These are phyloP conservation scores for Aureobasidium uvarum DNA, from an alignment of 2,329 filamentous ascomycete genomes.

Conservation along the genomic window DNA sequence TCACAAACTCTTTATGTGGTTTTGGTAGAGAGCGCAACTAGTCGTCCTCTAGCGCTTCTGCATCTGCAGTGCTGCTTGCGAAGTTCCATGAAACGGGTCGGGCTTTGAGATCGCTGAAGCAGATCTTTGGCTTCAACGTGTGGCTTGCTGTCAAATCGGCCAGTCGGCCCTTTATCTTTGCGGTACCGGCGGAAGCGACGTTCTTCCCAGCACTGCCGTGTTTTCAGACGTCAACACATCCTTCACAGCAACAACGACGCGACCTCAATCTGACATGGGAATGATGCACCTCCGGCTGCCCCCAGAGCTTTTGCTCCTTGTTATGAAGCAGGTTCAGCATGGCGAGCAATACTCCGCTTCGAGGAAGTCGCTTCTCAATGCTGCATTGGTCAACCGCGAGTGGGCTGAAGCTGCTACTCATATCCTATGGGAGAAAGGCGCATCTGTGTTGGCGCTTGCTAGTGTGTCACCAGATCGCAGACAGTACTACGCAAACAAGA, in stretches of 20 bases:
- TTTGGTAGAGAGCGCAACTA: not conserved
- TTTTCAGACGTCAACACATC: not conserved
- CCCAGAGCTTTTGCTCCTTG: not conserved
- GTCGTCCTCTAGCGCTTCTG: not conserved
- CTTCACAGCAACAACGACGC: not conserved
- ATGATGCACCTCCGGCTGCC: not conserved
- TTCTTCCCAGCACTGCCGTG: slow-evolving; percentile 4
- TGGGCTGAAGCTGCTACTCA: slow-evolving; percentile 2
- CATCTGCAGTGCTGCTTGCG: not conserved
- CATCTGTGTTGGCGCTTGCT: not conserved
- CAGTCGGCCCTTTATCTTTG: slow-evolving; percentile 2
- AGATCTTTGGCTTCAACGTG: slow-evolving; percentile 14
- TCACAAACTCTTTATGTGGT: no score
- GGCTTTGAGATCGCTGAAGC: slow-evolving; percentile 4
- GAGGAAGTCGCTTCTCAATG: not conserved
- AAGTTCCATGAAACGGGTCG: slow-evolving; percentile 9
- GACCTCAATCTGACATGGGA: not conserved
- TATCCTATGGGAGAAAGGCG: not conserved
- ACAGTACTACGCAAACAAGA: slow-evolving; percentile 1
- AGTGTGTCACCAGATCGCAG: not conserved
- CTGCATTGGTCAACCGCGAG: not conserved
- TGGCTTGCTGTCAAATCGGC: not conserved
- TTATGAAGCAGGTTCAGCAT: not conserved
- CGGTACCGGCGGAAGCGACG: slow-evolving; percentile 5
- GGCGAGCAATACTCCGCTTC: not conserved